phyloP scores from a whole-genome alignment of 129 eudicot genomes.

The Ambrosia artemisiifolia region DNA sequence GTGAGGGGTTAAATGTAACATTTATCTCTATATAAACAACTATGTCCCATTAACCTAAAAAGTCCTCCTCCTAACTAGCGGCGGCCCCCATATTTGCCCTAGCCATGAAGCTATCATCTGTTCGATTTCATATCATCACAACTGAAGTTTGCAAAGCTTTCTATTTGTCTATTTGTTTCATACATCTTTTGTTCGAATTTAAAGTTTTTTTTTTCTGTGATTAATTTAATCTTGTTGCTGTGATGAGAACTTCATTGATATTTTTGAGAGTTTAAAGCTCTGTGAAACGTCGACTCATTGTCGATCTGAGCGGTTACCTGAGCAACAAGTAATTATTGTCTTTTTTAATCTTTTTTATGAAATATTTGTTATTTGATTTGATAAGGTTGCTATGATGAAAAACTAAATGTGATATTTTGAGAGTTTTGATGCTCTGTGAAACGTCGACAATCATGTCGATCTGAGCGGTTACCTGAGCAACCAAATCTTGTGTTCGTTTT shows the following conservation, averaged over 20 bases:
- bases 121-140: not conserved
- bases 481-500: not conserved
- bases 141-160: not conserved
- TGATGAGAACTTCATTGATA: conserved; percentile 20
- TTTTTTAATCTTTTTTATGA: too few species aligned
- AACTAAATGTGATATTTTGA: conserved; percentile 4
- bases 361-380: too few species aligned
- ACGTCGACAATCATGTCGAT: conserved; percentile 30
- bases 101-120: not conserved
- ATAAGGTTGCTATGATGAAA: conserved; percentile 27
- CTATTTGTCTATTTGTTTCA: too few species aligned
- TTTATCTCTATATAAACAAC: conserved; percentile 8
- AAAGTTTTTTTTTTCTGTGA: not conserved
- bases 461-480: conserved; percentile 40
- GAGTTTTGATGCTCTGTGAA: conserved; percentile 30
- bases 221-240: conserved; percentile 20
- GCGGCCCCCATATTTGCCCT: conserved; percentile 27
- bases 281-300: conserved; percentile 30
- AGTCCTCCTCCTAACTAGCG: not conserved
- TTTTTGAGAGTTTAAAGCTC: conserved; percentile 26
- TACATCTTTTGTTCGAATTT: not conserved
- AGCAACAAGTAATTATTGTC: not conserved
- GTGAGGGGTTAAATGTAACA: conserved; percentile 7
- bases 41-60: not conserved
- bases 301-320: conserved; percentile 42